phyloP scores from a whole-genome alignment of 768 basidiomycete species.

The Phanerodontia chrysosporium region DNA sequence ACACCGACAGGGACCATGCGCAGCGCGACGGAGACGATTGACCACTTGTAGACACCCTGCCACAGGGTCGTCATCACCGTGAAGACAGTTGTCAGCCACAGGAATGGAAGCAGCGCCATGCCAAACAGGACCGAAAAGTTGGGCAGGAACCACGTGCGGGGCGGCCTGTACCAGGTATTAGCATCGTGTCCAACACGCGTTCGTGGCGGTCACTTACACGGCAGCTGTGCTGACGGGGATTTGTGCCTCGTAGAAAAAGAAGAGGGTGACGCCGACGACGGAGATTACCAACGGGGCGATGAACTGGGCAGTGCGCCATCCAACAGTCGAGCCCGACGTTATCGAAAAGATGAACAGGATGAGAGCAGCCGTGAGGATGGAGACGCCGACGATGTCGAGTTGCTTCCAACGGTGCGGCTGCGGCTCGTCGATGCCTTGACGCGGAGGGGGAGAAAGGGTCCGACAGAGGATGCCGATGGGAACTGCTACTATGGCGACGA shows the following conservation, averaged over 20 bases:
- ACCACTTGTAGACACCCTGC: constrained; percentile 33
- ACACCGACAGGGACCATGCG: constrained; percentile 42
- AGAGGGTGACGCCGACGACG: constrained; percentile 33
- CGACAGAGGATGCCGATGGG: constrained; percentile 17
- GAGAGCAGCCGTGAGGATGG: constrained; percentile 16
- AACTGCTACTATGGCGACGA: constrained; percentile 32
- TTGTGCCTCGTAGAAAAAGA: constrained; percentile 48
- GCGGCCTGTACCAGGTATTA: constrained; percentile 23
- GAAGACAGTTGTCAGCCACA: constrained; percentile 36
- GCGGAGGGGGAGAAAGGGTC: background rate
- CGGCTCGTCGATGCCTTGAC: background rate
- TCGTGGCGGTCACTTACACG: constrained; percentile 13
- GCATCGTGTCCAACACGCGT: background rate
- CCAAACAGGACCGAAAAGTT: constrained; percentile 36
- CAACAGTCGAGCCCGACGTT: constrained; percentile 37
- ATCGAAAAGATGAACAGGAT: constrained; percentile 28
- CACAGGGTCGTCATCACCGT: constrained; percentile 29
- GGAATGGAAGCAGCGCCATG: constrained; percentile 32
- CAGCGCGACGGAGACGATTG: constrained; percentile 30
- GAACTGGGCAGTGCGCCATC: constrained; percentile 45
- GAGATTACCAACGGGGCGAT: constrained; percentile 45
- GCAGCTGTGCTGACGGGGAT: constrained; percentile 39
- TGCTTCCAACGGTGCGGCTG: background rate
- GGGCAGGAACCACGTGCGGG: constrained; percentile 32
- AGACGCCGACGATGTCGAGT: constrained; percentile 26